Conservation (phyloP, 805 yeast genomes). For the Starmerella vitae region DNA sequence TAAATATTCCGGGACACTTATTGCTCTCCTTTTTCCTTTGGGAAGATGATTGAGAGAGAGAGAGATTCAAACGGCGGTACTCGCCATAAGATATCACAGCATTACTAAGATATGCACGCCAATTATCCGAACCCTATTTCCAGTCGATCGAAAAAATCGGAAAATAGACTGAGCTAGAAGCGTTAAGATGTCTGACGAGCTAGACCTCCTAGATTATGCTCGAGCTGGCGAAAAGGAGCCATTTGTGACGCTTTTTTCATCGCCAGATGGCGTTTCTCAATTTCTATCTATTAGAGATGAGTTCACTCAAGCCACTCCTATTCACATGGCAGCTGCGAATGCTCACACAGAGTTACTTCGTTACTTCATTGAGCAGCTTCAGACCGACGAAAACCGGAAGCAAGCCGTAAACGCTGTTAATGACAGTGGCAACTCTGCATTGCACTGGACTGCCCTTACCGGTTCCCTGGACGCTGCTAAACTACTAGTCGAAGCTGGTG, state of each 20-base stretch:
- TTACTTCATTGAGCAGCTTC: slow-evolving; percentile 41
- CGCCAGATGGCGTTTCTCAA: slow-evolving; percentile 22
- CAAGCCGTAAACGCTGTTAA: slow-evolving; percentile 41
- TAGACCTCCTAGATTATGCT: slow-evolving; percentile 49
- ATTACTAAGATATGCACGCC: too few relatives aligned
- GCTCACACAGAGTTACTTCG: slow-evolving; percentile 64
- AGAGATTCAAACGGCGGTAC: too few relatives aligned
- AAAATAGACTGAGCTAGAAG: too few relatives aligned
- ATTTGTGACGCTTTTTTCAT: slow-evolving; percentile 51
- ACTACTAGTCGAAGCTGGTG: slow-evolving; percentile 58
- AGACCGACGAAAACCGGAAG: slow-evolving; percentile 23
- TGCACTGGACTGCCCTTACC: slow-evolving; percentile 91
- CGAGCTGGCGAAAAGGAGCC: slow-evolving; percentile 78
- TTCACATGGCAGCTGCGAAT: slow-evolving; percentile 94
- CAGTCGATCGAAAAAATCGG: too few relatives aligned
- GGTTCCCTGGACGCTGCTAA: slow-evolving; percentile 67
- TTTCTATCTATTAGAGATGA: slow-evolving; percentile 52
- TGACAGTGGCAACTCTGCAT: slow-evolving; percentile 79
- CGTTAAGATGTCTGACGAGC: not conserved
- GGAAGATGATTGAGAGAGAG: too few relatives aligned
- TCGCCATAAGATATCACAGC: too few relatives aligned
- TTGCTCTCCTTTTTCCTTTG: too few relatives aligned
- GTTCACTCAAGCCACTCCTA: slow-evolving; percentile 52
- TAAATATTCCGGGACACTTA: not conserved
- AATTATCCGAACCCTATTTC: too few relatives aligned